Evolutionary conservation across 2,329 filamentous ascomycete species (phyloP).

Genomic region (Colletotrichum higginsianum): DNA sequence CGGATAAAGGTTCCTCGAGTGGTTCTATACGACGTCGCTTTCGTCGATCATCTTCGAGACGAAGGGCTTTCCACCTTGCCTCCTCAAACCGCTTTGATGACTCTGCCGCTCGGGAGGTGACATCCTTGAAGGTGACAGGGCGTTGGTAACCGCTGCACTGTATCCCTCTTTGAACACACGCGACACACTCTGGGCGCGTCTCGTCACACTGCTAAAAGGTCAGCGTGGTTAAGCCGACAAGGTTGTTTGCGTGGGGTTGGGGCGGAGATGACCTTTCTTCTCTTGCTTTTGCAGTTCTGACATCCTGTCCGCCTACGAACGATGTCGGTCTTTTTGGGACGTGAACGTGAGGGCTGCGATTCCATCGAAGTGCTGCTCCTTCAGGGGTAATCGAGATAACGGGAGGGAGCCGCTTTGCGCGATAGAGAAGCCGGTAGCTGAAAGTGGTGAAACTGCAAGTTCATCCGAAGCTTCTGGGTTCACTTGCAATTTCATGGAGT

Average conservation of each 20-base stretch:
- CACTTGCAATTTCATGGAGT: not conserved
- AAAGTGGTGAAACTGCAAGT: not conserved
- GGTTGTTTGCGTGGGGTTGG: too few species aligned
- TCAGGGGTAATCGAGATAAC: not conserved
- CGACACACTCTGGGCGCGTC: conserved; percentile 30
- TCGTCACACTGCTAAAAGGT: conserved; percentile 27
- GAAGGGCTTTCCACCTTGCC: conserved; percentile 21
- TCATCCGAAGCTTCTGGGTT: not conserved
- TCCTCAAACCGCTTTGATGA: conserved; percentile 33
- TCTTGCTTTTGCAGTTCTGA: conserved; percentile 32
- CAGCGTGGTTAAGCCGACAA: not conserved
- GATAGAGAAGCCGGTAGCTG: too few species aligned
- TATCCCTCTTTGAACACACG: conserved; percentile 28
- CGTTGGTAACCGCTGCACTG: conserved; percentile 36
- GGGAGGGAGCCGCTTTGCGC: too few species aligned
- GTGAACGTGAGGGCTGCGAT: conserved; percentile 7
- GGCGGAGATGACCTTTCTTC: conserved; percentile 19
- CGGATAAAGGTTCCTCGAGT: not conserved
- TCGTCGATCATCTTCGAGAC: conserved; percentile 24
- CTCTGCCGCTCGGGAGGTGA: conserved; percentile 29
- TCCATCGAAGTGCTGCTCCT: conserved; percentile 13
- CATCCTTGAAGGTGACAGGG: conserved; percentile 30
- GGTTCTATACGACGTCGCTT: conserved; percentile 2
- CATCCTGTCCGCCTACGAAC: conserved; percentile 37
- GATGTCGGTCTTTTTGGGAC: conserved; percentile 36